These are phyloP conservation scores for Alternaria sp. DNA, from an alignment of 2,329 filamentous ascomycete genomes.

Conservation along the genomic window DNA sequence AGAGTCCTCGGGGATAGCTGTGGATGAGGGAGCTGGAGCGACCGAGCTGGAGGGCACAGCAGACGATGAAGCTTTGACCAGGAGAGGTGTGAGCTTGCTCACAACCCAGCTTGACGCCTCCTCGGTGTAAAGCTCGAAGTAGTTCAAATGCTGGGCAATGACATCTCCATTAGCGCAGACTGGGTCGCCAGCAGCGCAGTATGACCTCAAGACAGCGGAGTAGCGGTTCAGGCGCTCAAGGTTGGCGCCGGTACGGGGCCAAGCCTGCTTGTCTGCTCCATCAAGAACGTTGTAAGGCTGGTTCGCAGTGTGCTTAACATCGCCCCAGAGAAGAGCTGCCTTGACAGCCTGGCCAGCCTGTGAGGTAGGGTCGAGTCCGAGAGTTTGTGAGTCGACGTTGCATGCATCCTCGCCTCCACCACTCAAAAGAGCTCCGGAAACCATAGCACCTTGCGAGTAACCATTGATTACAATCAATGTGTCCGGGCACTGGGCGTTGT, in stretches of 20 bases:
- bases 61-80: conserved; percentile 8
- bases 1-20: background rate
- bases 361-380: conserved; percentile 6
- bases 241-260: conserved; percentile 13
- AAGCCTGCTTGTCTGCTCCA: conserved; percentile 14
- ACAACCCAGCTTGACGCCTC: conserved; percentile 13
- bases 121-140: conserved; percentile 15
- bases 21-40: background rate
- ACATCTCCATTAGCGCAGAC: conserved; percentile 5
- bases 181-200: conserved; percentile 14
- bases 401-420: conserved; percentile 15
- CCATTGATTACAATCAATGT: conserved; percentile 13
- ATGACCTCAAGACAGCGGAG: conserved; percentile 12
- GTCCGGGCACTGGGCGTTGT: conserved; percentile 12
- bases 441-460: conserved; percentile 17
- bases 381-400: conserved; percentile 8
- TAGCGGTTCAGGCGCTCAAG: conserved; percentile 11
- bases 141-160: conserved; percentile 10
- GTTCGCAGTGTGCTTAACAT: conserved; percentile 17
- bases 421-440: conserved; percentile 11
- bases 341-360: conserved; percentile 14
- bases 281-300: conserved; percentile 17
- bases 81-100: conserved; percentile 11
- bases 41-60: conserved; percentile 3
- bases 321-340: conserved; percentile 12